phyloP scores from a whole-genome alignment of 202 grass and related monocot species.

The Hordeum pubiflorum region DNA sequence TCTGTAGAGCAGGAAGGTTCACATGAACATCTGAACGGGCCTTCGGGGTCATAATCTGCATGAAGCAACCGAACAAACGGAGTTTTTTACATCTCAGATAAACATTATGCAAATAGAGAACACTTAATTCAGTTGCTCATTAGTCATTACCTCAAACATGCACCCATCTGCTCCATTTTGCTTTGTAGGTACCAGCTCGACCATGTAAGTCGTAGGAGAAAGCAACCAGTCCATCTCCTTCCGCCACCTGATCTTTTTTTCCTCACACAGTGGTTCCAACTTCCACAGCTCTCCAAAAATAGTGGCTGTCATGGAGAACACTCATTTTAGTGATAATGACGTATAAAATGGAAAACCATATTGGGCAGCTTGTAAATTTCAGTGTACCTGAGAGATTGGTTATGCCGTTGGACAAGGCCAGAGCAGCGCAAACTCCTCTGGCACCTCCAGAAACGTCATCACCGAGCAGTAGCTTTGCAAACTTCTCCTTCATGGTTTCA shows the following conservation, averaged over 20 bases:
- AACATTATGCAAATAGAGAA: not conserved
- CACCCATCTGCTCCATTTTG: conserved; percentile 78
- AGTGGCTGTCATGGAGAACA: conserved; percentile 41
- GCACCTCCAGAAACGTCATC: conserved; percentile 81
- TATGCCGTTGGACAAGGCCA: conserved; percentile 90
- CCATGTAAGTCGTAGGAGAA: conserved; percentile 90
- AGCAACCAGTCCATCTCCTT: conserved; percentile 98
- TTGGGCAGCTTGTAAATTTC: not conserved
- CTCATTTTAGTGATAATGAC: not conserved
- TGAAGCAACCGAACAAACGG: not conserved
- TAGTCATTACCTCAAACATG: conserved; percentile 68
- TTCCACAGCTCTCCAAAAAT: conserved; percentile 97
- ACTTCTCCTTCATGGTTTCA: conserved; percentile 86
- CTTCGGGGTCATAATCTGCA: conserved; percentile 95
- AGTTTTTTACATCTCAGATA: not conserved
- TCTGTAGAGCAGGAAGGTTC: conserved; percentile 93
- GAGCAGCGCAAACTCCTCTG: conserved; percentile 60
- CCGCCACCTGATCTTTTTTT: conserved; percentile 76
- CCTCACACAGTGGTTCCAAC: conserved; percentile 72
- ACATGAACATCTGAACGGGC: conserved; percentile 90
- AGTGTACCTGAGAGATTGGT: conserved; percentile 73
- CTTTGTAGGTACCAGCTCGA: conserved; percentile 84
- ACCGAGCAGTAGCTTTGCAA: conserved; percentile 79
- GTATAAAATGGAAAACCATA: not conserved
- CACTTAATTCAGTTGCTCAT: not conserved